A percentile compares a stretch with the other conserved stretches of the same genome.
Evolutionary conservation across 805 yeast genomes (phyloP).

Genomic region (Metschnikowia koreensis): DNA sequence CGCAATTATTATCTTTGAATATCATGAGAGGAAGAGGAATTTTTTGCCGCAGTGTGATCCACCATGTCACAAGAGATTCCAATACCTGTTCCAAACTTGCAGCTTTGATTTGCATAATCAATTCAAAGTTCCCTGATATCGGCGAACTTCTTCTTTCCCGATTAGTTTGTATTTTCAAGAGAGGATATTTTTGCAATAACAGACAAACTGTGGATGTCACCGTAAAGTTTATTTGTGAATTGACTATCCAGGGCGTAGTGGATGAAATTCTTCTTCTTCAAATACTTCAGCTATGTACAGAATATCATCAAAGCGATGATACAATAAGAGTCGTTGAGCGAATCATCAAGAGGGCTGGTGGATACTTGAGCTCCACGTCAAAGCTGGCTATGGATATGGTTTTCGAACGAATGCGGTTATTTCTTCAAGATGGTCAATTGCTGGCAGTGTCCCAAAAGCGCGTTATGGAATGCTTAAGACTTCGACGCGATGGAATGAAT

Average conservation of each 20-base stretch:
- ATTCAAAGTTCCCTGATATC: conserved; percentile 65
- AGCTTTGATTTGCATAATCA: conserved; percentile 55
- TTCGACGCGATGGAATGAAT: conserved; percentile 13
- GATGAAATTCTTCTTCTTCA: conserved; percentile 34
- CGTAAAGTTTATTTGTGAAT: conserved; percentile 54
- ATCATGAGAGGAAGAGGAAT: conserved; percentile 60
- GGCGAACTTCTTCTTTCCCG: conserved; percentile 59
- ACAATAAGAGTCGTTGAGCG: conserved; percentile 54
- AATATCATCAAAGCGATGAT: conserved; percentile 48
- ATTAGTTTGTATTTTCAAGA: conserved; percentile 56
- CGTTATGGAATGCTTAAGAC: conserved; percentile 8
- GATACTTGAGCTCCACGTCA: conserved; percentile 42
- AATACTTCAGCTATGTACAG: conserved; percentile 34
- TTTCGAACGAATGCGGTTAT: conserved; percentile 57
- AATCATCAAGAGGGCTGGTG: conserved; percentile 54
- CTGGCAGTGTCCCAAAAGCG: conserved; percentile 8
- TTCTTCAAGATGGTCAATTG: conserved; percentile 53
- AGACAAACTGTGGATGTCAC: conserved; percentile 43
- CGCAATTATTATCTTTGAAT: conserved; percentile 55
- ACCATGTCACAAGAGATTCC: conserved; percentile 45
- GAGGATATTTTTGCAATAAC: conserved; percentile 33
- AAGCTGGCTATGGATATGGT: conserved; percentile 46
- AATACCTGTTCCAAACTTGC: conserved; percentile 51
- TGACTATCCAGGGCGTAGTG: conserved; percentile 60
- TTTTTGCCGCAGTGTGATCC: conserved; percentile 56